These are phyloP conservation scores for Halenospora varia DNA, from an alignment of 495 filamentous ascomycete genomes.

Conservation along the genomic window DNA sequence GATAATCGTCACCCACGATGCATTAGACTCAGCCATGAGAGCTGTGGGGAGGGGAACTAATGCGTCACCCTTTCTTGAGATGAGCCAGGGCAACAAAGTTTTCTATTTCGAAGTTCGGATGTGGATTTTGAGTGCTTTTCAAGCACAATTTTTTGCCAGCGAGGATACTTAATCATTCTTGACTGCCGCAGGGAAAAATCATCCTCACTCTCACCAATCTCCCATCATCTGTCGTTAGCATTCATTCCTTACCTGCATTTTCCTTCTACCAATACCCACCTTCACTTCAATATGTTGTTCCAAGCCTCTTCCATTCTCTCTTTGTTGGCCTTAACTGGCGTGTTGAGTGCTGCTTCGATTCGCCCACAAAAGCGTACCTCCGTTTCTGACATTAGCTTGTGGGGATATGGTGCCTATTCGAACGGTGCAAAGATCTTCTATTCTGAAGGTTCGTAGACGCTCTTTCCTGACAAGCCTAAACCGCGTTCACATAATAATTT, in stretches of 20 bases:
- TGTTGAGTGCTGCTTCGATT: constrained; percentile 4
- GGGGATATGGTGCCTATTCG: constrained; percentile 9
- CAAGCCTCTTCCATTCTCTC: neutral
- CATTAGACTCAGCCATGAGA: constrained; percentile 6
- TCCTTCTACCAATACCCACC: neutral
- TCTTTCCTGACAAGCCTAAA: neutral
- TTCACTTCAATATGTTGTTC: constrained; percentile 14
- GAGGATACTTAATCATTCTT: constrained; percentile 3
- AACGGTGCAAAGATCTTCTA: constrained; percentile 17
- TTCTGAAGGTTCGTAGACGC: constrained; percentile 9
- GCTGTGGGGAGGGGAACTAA: constrained; percentile 1
- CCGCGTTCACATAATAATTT: neutral
- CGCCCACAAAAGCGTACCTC: constrained; percentile 2
- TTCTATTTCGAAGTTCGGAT: neutral
- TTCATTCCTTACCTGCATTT: neutral
- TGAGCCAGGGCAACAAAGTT: neutral
- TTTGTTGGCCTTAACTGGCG: neutral
- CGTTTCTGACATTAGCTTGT: constrained; percentile 9
- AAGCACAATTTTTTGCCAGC: neutral
- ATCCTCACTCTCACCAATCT: neutral
- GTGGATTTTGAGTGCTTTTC: neutral
- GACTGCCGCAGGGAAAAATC: neutral
- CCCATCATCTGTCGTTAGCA: too few species aligned
- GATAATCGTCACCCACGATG: neutral
- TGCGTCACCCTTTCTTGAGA: constrained; percentile 1